Base-by-base conservation (phyloP, 768 basidiomycete species). In the Pisolithus albus region DNA sequence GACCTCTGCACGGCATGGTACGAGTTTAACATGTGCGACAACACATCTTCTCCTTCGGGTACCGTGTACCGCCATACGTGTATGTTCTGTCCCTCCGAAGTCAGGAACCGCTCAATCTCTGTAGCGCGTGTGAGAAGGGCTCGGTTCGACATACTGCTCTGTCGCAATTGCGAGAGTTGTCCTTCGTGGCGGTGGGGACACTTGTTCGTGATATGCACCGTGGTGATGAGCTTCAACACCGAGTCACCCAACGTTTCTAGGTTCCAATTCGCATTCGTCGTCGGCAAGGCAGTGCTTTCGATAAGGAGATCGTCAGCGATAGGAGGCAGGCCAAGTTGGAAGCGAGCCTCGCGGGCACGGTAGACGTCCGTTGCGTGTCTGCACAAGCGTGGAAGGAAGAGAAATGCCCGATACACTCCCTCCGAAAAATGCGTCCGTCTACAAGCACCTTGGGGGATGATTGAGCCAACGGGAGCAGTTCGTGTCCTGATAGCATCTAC, bases 191-290 rank as follows among this genome's bases (percentile, higher is more conserved):
- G 74, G 55, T 81, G 75, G 0, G 88, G 86, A 59, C 77, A 90
- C 55, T 77, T 80, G 70, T 86, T 88, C 69, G 84, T 84, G 5
- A 89, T 69, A 61, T 92, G 80, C 2, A 91, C 81, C 19, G 85
- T 86, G 4, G 82, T 82, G 46, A 82, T 79, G 23, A 93, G 67
- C 60, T 92, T 84, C 39, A 92, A 73, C 1, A 92, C 88, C 0
- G 85, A 80, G 60, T 95, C 92, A 8, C 92, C 92, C 7, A 94
- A 72, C 0, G 89, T 92, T 64, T 95, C 92, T 50, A 94, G 64
- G 66, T 77, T 88, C 69, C 80, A 90, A 8, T 78, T 76, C 7
- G 80, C 75, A 30, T 61, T 62, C 5, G 84, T 76, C 34, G 75
- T 74, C 1, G 92, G 92, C 10, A 91, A 70, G 1, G 88, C 91